Evolutionary conservation across 345 rosid species (phyloP), one percentile per base, ranked within the genome.

Genomic region (Linum lewisii): DNA sequence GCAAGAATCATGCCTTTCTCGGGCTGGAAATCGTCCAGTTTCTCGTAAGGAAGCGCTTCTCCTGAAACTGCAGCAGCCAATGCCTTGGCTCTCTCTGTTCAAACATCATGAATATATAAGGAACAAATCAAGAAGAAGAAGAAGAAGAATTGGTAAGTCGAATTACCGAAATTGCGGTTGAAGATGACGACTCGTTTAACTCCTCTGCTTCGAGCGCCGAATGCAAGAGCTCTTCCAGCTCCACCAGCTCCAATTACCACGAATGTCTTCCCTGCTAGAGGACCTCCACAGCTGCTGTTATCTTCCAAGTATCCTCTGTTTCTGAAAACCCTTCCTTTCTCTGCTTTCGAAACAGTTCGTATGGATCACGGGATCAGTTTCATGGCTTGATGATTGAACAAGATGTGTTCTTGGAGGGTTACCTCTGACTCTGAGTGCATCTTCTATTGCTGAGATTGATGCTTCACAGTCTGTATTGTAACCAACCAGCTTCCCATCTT

Each of bases 381-480:
- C 37, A 1, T 45, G 21, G 36, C n/a, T 57, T 49, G 20, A 26
- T 44, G 44, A 2, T 37, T 2, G 68, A 38, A 19, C 55, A 19
- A 24, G 50, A 34, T 38, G 21, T 6, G 58, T 29, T 20, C 7
- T 21, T 18, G 14, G 24, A 34, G 18, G 29, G 24, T 54, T 10
- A 38, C 7, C 23, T 36, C 22, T 65, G 71, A 76, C 74, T 65
- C 61, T 71, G 8, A 77, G 59, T 36, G 78, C 81, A 63, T 77
- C 73, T 65, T 78, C 82, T 38, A 78, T 78, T n/a, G 82, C 82
- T 10, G 71, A 63, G 47, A 78, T 61, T 11, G 79, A 65, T 61
- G 82, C 76, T 23, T 74, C 79, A n/a, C 79, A 72, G 37, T 78
- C 82, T 51, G 82, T 78, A 61, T 74, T 77, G 45, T 74, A 78